Evolutionary conservation across 2,329 filamentous ascomycete species (phyloP).

Genomic region (Thielaviopsis ethacetica): DNA sequence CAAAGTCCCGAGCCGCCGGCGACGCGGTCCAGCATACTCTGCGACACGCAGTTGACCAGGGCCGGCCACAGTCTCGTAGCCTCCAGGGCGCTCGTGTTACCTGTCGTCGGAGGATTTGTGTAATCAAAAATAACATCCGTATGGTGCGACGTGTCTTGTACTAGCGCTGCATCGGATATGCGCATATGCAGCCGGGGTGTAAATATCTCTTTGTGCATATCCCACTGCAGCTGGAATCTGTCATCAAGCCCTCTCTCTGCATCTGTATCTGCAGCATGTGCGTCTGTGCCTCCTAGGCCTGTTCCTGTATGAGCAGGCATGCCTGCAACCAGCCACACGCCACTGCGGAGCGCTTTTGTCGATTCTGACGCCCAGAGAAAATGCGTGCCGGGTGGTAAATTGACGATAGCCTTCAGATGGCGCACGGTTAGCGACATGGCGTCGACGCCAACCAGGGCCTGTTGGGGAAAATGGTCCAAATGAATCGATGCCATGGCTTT

Average conservation of each 20-base stretch:
- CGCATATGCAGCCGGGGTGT: too few species aligned
- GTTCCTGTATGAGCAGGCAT: conserved; percentile 17
- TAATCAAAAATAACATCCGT: too few species aligned
- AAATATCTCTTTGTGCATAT: too few species aligned
- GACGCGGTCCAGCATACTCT: conserved; percentile 29
- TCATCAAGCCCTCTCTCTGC: too few species aligned
- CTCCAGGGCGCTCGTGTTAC: conserved; percentile 16
- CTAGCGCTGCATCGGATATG: too few species aligned
- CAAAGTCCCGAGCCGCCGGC: conserved; percentile 29
- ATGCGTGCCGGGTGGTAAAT: conserved; percentile 39
- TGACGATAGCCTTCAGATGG: conserved; percentile 35
- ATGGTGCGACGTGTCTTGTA: too few species aligned
- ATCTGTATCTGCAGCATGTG: too few species aligned
- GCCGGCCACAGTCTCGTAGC: conserved; percentile 30
- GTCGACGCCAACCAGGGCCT: conserved; percentile 38
- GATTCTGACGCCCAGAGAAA: conserved; percentile 42
- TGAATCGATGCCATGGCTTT: neutral
- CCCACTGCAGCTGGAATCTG: too few species aligned
- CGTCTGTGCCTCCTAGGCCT: too few species aligned
- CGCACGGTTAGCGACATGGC: conserved; percentile 29
- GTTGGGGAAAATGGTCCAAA: conserved; percentile 27
- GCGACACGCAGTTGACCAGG: conserved; percentile 32
- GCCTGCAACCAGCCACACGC: conserved; percentile 37
- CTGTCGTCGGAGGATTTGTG: conserved; percentile 16
- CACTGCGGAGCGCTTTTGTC: conserved; percentile 32